Conservation (phyloP, 106 monocot species). For the Posidonia australis region DNA sequence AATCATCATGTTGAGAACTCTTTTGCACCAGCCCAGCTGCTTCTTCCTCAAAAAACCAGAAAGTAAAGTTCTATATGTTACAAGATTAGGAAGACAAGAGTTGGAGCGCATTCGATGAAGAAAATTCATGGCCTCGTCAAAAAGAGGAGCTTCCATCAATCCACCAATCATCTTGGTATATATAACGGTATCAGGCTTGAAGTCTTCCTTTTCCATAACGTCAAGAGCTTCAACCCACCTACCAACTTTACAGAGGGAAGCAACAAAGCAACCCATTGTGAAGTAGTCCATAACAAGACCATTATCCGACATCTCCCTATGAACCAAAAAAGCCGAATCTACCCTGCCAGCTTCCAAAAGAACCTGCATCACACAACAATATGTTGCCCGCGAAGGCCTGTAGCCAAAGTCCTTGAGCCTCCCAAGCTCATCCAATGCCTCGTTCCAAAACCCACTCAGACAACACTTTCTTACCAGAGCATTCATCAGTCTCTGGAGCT, state of each 20-base stretch:
- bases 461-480: constrained; percentile 71
- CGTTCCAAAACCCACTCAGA: constrained; percentile 50
- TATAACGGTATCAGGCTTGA: constrained; percentile 61
- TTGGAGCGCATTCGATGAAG: constrained; percentile 72
- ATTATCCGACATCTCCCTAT: constrained; percentile 67
- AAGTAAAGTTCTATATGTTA: constrained; percentile 75
- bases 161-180: constrained; percentile 90
- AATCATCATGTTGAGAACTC: constrained; percentile 80
- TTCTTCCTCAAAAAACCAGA: constrained; percentile 72
- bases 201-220: constrained; percentile 67
- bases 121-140: constrained; percentile 85
- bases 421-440: constrained; percentile 73
- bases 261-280: constrained; percentile 64
- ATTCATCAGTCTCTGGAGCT: constrained; percentile 74
- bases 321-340: constrained; percentile 73
- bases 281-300: constrained; percentile 50
- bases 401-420: constrained; percentile 82
- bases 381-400: constrained; percentile 51
- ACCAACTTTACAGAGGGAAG: constrained; percentile 66
- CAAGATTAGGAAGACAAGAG: constrained; percentile 62
- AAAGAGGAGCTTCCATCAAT: constrained; percentile 82
- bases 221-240: constrained; percentile 78
- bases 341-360: constrained; percentile 47
- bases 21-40: constrained; percentile 97
- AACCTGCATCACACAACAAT: constrained; percentile 67